Evolutionary conservation across 768 basidiomycete genomes (phyloP), one percentile per base, ranked within the genome.

Genomic region (Polyporus arcularius): DNA sequence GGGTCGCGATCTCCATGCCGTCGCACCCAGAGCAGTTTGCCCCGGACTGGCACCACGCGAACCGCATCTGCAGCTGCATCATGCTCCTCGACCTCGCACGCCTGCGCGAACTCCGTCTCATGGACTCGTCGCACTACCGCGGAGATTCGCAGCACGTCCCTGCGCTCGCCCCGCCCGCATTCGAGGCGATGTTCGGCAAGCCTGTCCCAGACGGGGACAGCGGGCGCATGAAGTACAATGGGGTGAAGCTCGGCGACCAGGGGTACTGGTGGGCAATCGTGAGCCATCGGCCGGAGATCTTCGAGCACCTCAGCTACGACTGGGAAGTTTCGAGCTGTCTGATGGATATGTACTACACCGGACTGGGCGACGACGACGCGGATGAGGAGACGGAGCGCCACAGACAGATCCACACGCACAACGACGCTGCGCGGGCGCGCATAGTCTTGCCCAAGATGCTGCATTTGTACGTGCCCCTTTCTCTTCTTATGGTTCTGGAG

Each of bases 191-290:
- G 71, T 83, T 76, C 57, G 81, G 81, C 21, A 56, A 67, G 11
- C 79, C 79, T 2, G 73, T 69, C 14, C 69, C 61, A 5, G 50
- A 68, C 18, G 71, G 72, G 12, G 79, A 78, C 2, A 73, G 69
- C 15, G 61, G 56, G 0, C 45, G 51, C 35, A 11, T 53, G 21
- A 45, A 46, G 21, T 80, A 80, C 58, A 66, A 74, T 46, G 76
- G 79, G 61, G 80, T 79, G 4, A 76, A 75, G n/a, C 74, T 83
- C 35, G 81, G 80, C 40, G 82, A 82, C 65, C 80, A 83, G 67
- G 79, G 79, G 4, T 83, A 80, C 61, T 83, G 79, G 79, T 83
- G 80, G 80, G 80, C 81, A 49, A 80, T 83, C 60, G 76, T 81
- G n/a, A 74, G 74, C 59, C 69, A 78, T 58, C 73, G 72, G 40